Conservation (phyloP, 2,329 filamentous ascomycete genomes). For the Cryphonectria naterciae region DNA sequence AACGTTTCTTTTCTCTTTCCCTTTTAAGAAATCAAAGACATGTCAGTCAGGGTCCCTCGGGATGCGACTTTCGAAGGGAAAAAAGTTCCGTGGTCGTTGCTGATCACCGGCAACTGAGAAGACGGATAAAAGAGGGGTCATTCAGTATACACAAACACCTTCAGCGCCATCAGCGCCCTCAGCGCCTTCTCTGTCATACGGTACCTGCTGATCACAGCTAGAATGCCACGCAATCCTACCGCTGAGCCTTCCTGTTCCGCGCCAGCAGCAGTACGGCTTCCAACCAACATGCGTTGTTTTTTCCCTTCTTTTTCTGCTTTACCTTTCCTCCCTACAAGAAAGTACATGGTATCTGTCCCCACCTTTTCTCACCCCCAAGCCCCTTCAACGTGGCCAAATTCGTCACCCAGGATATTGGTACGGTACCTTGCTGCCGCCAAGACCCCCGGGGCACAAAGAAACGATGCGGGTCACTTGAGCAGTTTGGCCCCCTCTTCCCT, state of each 20-base stretch:
- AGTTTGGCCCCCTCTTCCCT: not conserved
- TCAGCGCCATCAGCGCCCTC: not conserved
- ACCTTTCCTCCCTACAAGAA: not conserved
- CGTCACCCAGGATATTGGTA: conserved; percentile 2
- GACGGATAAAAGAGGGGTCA: conserved; percentile 13
- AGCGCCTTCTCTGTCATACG: conserved; percentile 8
- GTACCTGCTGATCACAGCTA: conserved; percentile 26
- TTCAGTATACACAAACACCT: not conserved
- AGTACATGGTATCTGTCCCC: not conserved
- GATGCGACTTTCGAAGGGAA: not conserved
- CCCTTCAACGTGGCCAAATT: conserved; percentile 4
- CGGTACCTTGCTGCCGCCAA: conserved; percentile 9
- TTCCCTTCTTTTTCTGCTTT: not conserved
- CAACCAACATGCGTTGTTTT: not conserved
- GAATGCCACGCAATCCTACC: conserved; percentile 25
- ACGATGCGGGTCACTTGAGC: conserved; percentile 10
- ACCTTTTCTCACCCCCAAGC: not conserved
- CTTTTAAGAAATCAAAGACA: not conserved
- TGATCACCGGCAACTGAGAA: conserved; percentile 2
- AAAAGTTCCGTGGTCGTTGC: not conserved
- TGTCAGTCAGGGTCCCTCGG: not conserved
- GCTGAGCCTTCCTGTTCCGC: conserved; percentile 13
- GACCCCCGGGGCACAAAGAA: conserved; percentile 4
- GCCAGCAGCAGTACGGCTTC: not conserved
- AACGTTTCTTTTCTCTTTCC: not conserved